A percentile compares a stretch with the other conserved stretches of the same genome.
phyloP scores from a whole-genome alignment of 2,329 filamentous ascomycete species.

The Conoideocrella luteorostrata region DNA sequence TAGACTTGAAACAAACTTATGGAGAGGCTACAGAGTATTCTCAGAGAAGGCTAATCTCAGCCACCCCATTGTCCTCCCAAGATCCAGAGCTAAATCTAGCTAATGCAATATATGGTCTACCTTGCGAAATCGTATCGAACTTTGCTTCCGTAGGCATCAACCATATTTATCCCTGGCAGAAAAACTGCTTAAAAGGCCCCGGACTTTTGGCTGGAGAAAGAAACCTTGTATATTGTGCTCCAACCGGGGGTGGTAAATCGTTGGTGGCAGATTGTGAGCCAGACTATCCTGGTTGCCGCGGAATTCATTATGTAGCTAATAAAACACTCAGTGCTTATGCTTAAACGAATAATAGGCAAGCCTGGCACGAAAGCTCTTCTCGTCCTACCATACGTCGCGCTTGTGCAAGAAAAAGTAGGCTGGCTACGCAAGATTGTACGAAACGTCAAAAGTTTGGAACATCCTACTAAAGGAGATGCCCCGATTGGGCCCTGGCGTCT shows the following conservation, averaged over 20 bases:
- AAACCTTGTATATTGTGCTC: slow-evolving; percentile 74
- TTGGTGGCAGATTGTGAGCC: slow-evolving; percentile 57
- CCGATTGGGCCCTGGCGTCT: slow-evolving; percentile 42
- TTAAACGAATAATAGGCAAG: slow-evolving; percentile 62
- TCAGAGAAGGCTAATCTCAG: slow-evolving; percentile 44
- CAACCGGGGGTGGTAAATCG: slow-evolving; percentile 72
- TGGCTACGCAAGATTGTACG: slow-evolving; percentile 65
- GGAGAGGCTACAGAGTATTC: slow-evolving; percentile 44
- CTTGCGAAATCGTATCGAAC: slow-evolving; percentile 54
- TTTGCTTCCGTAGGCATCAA: slow-evolving; percentile 61
- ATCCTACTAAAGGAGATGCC: slow-evolving; percentile 27
- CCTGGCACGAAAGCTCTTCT: slow-evolving; percentile 62
- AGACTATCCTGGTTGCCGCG: slow-evolving; percentile 4
- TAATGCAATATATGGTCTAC: slow-evolving; percentile 58
- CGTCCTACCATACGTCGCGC: slow-evolving; percentile 69
- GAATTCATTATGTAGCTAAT: slow-evolving; percentile 3
- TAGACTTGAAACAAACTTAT: slow-evolving; percentile 20
- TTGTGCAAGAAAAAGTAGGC: slow-evolving; percentile 72
- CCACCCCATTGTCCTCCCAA: slow-evolving; percentile 45
- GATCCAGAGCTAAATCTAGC: slow-evolving; percentile 55
- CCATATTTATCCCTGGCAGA: slow-evolving; percentile 75
- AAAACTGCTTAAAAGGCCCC: slow-evolving; percentile 62
- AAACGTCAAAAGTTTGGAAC: slow-evolving; percentile 26
- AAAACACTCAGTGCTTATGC: slow-evolving; percentile 54
- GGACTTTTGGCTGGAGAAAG: slow-evolving; percentile 58